A percentile compares a stretch with the other conserved stretches of the same genome.
Conservation (phyloP, 1,284 basidiomycete species). For the Pseudozyma hubeiensis region DNA sequence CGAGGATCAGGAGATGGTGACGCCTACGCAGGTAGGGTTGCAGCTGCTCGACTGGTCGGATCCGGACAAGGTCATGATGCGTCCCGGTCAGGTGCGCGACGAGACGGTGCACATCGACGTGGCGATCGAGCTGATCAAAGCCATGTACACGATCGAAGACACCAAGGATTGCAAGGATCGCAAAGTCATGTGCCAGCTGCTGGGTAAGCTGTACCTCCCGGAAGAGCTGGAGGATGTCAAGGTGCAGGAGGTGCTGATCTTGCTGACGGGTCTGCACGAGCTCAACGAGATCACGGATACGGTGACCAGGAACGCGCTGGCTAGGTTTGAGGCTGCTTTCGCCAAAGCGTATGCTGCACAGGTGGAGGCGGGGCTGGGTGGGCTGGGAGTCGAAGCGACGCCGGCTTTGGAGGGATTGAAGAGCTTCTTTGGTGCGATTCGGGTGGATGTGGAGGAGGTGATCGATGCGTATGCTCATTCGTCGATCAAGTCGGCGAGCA, state of each 20-base stretch:
- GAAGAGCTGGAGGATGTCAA: slow-evolving; percentile 73
- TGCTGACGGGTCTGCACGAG: slow-evolving; percentile 44
- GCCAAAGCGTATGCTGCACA: slow-evolving; percentile 52
- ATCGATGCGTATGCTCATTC: slow-evolving; percentile 22
- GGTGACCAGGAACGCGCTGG: slow-evolving; percentile 78
- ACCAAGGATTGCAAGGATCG: slow-evolving; percentile 72
- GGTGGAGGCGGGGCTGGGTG: slow-evolving; percentile 29
- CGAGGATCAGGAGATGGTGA: slow-evolving; percentile 82
- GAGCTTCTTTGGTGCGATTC: slow-evolving; percentile 36
- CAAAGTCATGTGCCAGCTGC: slow-evolving; percentile 82
- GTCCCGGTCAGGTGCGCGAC: slow-evolving; percentile 70
- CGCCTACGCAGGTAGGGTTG: slow-evolving; percentile 81
- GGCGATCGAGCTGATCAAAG: slow-evolving; percentile 79
- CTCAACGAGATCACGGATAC: slow-evolving; percentile 72
- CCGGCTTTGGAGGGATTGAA: slow-evolving; percentile 21
- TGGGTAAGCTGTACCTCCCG: slow-evolving; percentile 82
- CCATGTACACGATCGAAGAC: slow-evolving; percentile 72
- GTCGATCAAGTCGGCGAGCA: slow-evolving; percentile 21
- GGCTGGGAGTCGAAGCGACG: slow-evolving; percentile 23
- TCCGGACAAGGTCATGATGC: slow-evolving; percentile 81
- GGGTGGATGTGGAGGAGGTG: slow-evolving; percentile 23
- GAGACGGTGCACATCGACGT: slow-evolving; percentile 80
- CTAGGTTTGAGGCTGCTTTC: slow-evolving; percentile 74
- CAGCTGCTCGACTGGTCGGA: slow-evolving; percentile 95
- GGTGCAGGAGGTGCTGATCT: slow-evolving; percentile 41